Base-by-base conservation (phyloP, 1,284 basidiomycete genomes). In the Microbotryum lychnidis-dioicae region DNA sequence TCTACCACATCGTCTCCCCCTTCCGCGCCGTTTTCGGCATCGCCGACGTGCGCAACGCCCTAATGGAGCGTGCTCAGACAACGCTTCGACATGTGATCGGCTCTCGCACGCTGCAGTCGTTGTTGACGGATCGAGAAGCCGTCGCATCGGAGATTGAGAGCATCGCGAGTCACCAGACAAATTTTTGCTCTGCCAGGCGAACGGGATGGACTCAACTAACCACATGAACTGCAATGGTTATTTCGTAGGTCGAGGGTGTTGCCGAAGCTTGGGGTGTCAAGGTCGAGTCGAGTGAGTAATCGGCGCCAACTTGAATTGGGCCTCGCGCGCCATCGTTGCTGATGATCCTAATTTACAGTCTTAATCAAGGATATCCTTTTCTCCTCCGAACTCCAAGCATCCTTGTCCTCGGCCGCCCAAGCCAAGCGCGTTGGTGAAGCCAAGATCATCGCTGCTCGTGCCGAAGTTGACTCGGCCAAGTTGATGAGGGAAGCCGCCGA, bases 71-170 rank as follows among this genome's bases (percentile, higher is more conserved):
- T 72, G 90, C 93, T 1, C 92, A 97, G 77, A 97, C 93, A 2
- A 97, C 93, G 12, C 81, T 97, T 21, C 85, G 93, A 50, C 90
- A 96, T 71, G 92, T 90, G 57, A 85, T 89, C 64, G 71, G 70
- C 86, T 86, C n/a, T 1, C 54, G 73, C 25, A 69, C 71, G 23
- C 74, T 82, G 29, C 80, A 82, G 68, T 75, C 72, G 27, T 75
- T 81, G 56, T 76, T 81, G 23, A 78, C 79, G 6, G 93, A 97
- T 77, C 88, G 94, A 67, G 94, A 97, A 74, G 91, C 89, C 60
- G 91, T 97, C 66, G 94, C 93, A 4, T 87, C 87, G 72, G 93
- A 97, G 76, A 93, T 97, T 60, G 91, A 90, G 53, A 91, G 94
- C 75, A 94, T 97, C 62, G 89, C 96, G 37, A 42, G 37, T 18